Percentiles rank a stretch among this genome's conserved stretches.
Conservation (phyloP, 2,329 filamentous ascomycete species). For the Clarireedia monteithiana region DNA sequence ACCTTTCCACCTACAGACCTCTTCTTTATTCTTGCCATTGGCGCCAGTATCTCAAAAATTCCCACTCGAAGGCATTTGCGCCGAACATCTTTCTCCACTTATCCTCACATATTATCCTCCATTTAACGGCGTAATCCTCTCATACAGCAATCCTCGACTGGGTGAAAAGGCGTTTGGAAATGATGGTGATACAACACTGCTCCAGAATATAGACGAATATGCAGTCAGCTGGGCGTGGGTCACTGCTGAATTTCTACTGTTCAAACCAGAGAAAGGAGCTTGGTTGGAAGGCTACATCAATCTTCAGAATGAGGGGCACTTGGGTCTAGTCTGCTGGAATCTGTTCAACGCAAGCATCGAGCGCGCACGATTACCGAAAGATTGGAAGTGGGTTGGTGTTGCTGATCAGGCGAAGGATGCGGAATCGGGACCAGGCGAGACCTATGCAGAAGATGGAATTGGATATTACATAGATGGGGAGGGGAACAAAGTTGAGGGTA, state of each 20-base stretch:
- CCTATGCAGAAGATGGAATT: slow-evolving; percentile 46
- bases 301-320: slow-evolving; percentile 79
- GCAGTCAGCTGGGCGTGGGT: slow-evolving; percentile 82
- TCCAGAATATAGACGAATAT: slow-evolving; percentile 66
- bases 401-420: slow-evolving; percentile 30
- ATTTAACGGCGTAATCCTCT: slow-evolving; percentile 66
- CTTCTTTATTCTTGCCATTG: slow-evolving; percentile 72
- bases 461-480: slow-evolving; percentile 70
- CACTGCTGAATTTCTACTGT: slow-evolving; percentile 78
- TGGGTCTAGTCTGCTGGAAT: slow-evolving; percentile 84
- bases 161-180: slow-evolving; percentile 48
- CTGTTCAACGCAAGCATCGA: slow-evolving; percentile 89
- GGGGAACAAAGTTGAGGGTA: slow-evolving; percentile 62
- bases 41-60: slow-evolving; percentile 63
- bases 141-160: slow-evolving; percentile 62
- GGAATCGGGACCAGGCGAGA: slow-evolving; percentile 30
- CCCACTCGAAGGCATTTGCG: slow-evolving; percentile 62
- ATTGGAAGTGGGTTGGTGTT: slow-evolving; percentile 71
- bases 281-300: slow-evolving; percentile 76
- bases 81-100: slow-evolving; percentile 67
- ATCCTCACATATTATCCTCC: slow-evolving; percentile 69
- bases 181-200: slow-evolving; percentile 40
- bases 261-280: slow-evolving; percentile 65
- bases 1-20: slow-evolving; percentile 71
- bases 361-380: slow-evolving; percentile 61